Evolutionary conservation across 768 basidiomycete species (phyloP).

Genomic region (Rubroboletus pulcherrimus): DNA sequence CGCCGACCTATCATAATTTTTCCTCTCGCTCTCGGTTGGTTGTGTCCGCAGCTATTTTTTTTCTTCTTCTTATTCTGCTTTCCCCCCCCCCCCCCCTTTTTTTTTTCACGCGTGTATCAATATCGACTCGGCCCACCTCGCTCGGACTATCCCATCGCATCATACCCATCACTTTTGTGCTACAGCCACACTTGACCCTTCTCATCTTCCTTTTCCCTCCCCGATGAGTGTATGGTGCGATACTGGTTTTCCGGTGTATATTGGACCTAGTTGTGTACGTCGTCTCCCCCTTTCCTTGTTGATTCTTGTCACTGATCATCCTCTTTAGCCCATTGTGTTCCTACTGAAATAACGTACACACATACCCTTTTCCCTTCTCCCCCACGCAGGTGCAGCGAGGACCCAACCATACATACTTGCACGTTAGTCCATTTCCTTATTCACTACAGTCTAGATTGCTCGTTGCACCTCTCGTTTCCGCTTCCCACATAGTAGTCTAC

Average conservation of each 20-base stretch:
- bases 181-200: conserved; percentile 12
- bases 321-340: conserved; percentile 24
- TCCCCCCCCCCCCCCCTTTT: too few relatives aligned
- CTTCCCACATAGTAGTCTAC: conserved; percentile 19
- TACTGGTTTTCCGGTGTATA: conserved; percentile 30
- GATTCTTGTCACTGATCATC: conserved; percentile 8
- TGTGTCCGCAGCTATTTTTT: not conserved
- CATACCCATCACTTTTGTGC: conserved; percentile 28
- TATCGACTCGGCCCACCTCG: conserved; percentile 27
- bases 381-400: conserved; percentile 20
- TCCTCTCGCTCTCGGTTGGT: not conserved
- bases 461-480: conserved; percentile 13
- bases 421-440: conserved; percentile 15
- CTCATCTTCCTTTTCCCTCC: not conserved
- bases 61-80: not conserved
- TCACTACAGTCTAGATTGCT: conserved; percentile 19
- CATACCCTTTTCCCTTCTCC: conserved; percentile 21
- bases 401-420: conserved; percentile 16
- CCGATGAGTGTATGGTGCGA: conserved; percentile 32
- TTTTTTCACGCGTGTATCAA: conserved; percentile 29
- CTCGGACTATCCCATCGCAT: conserved; percentile 33
- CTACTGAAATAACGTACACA: conserved; percentile 24
- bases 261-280: conserved; percentile 27
- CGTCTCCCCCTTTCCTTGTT: too few relatives aligned
- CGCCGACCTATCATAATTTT: conserved; percentile 1